These are phyloP conservation scores for Arctium minus DNA, from an alignment of 129 eudicot genomes.

Conservation along the genomic window DNA sequence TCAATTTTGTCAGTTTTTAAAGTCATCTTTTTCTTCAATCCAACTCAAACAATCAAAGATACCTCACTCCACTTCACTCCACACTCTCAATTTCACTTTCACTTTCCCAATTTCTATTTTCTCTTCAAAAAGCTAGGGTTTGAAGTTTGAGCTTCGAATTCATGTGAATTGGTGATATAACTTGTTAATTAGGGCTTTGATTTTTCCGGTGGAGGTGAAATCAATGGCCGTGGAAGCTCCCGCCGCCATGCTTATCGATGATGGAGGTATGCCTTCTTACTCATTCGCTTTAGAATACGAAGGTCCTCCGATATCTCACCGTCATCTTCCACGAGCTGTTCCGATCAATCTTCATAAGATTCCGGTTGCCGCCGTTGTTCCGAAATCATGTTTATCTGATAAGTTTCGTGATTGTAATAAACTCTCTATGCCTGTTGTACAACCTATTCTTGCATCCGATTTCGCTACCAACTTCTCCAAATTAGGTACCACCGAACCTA, in stretches of 20 bases:
- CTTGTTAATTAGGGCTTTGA: not conserved
- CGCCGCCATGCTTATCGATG: not conserved
- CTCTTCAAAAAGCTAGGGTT: not conserved
- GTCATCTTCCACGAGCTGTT: conserved; percentile 70
- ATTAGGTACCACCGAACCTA: conserved; percentile 43
- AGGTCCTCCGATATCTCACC: conserved; percentile 74
- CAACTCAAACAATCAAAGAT: not conserved
- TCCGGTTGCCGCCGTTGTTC: conserved; percentile 77
- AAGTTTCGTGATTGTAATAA: conserved; percentile 14
- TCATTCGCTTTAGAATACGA: conserved; percentile 77
- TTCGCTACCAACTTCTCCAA: conserved; percentile 43
- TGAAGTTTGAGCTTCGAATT: not conserved
- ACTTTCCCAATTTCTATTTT: not conserved
- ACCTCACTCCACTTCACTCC: not conserved
- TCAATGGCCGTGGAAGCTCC: not conserved
- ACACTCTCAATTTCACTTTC: not conserved
- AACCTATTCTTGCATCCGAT: conserved; percentile 62
- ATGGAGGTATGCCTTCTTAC: conserved; percentile 46
- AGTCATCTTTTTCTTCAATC: not conserved
- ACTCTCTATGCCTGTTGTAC: conserved; percentile 70
- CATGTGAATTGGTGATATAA: not conserved
- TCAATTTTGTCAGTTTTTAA: not conserved
- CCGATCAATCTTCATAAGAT: conserved; percentile 76
- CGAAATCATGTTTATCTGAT: conserved; percentile 27
- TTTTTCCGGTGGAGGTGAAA: not conserved